Percentiles rank a stretch among this genome's conserved stretches.
Conservation (phyloP, 805 yeast genomes). For the Sugiyamaella qingdaonensis region DNA sequence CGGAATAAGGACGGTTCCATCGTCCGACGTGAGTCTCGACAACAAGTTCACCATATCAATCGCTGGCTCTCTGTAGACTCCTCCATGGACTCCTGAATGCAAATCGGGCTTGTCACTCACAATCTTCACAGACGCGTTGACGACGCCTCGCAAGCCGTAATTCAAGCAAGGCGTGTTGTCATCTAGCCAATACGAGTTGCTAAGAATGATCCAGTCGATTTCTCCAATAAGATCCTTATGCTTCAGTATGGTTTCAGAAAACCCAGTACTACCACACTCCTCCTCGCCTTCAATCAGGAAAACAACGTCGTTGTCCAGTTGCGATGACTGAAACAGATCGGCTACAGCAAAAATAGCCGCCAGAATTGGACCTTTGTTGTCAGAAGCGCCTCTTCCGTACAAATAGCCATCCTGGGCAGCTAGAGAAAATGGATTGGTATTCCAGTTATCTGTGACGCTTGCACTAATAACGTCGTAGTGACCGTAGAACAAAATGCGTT, state of each 20-base stretch:
- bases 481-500: conserved; percentile 77
- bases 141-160: conserved; percentile 90
- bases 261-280: conserved; percentile 88
- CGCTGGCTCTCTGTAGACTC: conserved; percentile 82
- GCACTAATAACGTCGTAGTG: conserved; percentile 95
- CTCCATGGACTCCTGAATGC: conserved; percentile 97
- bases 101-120: conserved; percentile 76
- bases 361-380: conserved; percentile 88
- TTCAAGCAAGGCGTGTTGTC: conserved; percentile 85
- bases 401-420: conserved; percentile 78
- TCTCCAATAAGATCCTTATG: conserved; percentile 53
- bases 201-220: conserved; percentile 84
- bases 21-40: conserved; percentile 55
- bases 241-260: conserved; percentile 57
- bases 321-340: conserved; percentile 48
- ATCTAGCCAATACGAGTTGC: conserved; percentile 93
- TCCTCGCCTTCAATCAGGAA: conserved; percentile 94
- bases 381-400: conserved; percentile 90
- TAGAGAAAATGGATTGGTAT: conserved; percentile 70
- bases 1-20: conserved; percentile 58
- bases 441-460: conserved; percentile 58
- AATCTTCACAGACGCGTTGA: conserved; percentile 71
- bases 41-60: conserved; percentile 75
- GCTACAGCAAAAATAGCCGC: conserved; percentile 88
- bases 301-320: conserved; percentile 66